Conservation (phyloP, 169 alveolate genomes). For the Cryptosporidium sp. region DNA sequence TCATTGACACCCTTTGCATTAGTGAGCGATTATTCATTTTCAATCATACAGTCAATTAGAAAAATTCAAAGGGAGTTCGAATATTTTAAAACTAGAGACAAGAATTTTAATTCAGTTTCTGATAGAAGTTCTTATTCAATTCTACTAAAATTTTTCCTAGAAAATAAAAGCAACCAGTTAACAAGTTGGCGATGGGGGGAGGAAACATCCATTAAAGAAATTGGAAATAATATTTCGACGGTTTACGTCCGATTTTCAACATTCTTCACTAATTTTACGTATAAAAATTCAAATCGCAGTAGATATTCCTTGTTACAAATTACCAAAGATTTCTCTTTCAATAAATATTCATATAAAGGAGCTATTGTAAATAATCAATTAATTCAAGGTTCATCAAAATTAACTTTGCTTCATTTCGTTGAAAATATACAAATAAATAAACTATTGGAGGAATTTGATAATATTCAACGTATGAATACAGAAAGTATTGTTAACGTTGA, state of each 20-base stretch:
- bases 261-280: constrained; percentile 23
- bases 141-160: neutral
- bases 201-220: neutral
- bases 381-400: neutral
- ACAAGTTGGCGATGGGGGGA: neutral
- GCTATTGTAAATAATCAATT: neutral
- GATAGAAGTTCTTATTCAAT: neutral
- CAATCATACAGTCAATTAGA: constrained; percentile 11
- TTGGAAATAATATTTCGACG: neutral
- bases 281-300: neutral
- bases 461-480: constrained; percentile 26
- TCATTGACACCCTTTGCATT: constrained; percentile 9
- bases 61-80: constrained; percentile 33
- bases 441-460: constrained; percentile 10
- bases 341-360: neutral
- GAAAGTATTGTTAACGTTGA: constrained; percentile 22
- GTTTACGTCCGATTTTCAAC: constrained; percentile 35
- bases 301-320: constrained; percentile 37
- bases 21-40: neutral
- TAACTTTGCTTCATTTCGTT: constrained; percentile 29
- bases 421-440: neutral
- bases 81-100: neutral
- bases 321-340: constrained; percentile 25
- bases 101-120: neutral
- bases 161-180: neutral